Conservation (phyloP, 2,329 filamentous ascomycete genomes). For the Colletotrichum sp. region DNA sequence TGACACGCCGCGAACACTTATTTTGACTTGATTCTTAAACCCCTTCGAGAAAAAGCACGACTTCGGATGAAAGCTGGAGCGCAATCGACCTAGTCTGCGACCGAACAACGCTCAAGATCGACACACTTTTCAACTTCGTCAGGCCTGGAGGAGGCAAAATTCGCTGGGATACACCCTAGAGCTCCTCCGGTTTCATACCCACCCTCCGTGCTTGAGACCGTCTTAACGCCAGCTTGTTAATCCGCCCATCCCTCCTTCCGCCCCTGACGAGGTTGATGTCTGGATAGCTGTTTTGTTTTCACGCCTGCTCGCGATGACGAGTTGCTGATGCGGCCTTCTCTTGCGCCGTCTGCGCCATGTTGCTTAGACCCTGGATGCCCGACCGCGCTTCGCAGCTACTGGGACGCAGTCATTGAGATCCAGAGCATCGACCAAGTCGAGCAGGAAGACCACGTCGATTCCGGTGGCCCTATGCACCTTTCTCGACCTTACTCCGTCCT, state of each 20-base stretch:
- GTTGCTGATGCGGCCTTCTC: constrained; percentile 7
- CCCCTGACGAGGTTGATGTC: neutral
- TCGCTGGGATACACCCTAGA: neutral
- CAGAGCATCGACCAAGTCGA: neutral
- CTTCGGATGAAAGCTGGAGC: constrained; percentile 11
- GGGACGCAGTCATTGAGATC: neutral
- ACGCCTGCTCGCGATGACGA: constrained; percentile 1
- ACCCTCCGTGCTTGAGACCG: constrained; percentile 3
- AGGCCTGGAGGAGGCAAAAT: neutral
- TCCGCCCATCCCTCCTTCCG: neutral
- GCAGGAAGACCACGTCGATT: neutral
- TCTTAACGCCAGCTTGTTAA: constrained; percentile 7
- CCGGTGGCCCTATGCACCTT: neutral
- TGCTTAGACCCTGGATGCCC: neutral
- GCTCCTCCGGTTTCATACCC: constrained; percentile 8
- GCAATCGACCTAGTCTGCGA: neutral
- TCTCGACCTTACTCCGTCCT: neutral
- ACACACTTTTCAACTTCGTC: neutral
- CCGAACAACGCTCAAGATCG: neutral
- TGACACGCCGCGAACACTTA: neutral
- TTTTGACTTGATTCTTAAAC: neutral
- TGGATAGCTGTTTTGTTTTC: neutral
- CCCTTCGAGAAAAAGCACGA: neutral
- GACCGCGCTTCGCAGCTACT: neutral
- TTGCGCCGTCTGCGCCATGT: neutral